Percentiles rank a stretch among this genome's conserved stretches.
phyloP scores from a whole-genome alignment of 164 flowering plant genomes.

The Aristolochia contorta region DNA sequence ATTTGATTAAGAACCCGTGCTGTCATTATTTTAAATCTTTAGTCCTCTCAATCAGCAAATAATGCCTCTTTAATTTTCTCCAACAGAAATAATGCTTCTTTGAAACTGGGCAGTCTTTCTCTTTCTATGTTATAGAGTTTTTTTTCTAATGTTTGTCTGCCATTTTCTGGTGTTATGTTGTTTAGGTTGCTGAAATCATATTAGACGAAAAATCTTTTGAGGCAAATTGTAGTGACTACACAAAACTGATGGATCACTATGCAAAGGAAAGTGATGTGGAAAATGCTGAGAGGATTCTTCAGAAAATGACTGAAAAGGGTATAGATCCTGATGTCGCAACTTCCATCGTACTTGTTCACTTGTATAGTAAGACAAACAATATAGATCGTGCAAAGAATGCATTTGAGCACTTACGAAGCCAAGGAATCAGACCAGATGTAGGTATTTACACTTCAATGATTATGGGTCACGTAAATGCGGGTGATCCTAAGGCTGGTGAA shows the following conservation, averaged over 20 bases:
- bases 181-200: conserved; percentile 63
- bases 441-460: conserved; percentile 64
- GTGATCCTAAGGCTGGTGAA: conserved; percentile 44
- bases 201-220: conserved; percentile 60
- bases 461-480: conserved; percentile 65
- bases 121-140: too few species aligned
- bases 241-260: conserved; percentile 61
- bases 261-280: conserved; percentile 51
- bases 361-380: conserved; percentile 69
- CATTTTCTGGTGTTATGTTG: not conserved
- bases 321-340: conserved; percentile 52
- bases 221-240: conserved; percentile 58
- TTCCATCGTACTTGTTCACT: conserved; percentile 42
- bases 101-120: too few species aligned
- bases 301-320: conserved; percentile 73
- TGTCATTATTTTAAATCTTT: too few species aligned
- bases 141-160: too few species aligned
- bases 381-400: conserved; percentile 57
- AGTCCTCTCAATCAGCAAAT: too few species aligned
- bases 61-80: too few species aligned
- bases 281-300: conserved; percentile 73
- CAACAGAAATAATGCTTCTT: too few species aligned
- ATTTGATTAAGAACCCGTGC: too few species aligned
- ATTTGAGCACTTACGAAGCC: conserved; percentile 49
- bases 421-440: conserved; percentile 59